Percentiles rank a stretch among this genome's conserved stretches.
Conservation (phyloP, 2,329 filamentous ascomycete species). For the Chrysoporthe deuterocubensis region DNA sequence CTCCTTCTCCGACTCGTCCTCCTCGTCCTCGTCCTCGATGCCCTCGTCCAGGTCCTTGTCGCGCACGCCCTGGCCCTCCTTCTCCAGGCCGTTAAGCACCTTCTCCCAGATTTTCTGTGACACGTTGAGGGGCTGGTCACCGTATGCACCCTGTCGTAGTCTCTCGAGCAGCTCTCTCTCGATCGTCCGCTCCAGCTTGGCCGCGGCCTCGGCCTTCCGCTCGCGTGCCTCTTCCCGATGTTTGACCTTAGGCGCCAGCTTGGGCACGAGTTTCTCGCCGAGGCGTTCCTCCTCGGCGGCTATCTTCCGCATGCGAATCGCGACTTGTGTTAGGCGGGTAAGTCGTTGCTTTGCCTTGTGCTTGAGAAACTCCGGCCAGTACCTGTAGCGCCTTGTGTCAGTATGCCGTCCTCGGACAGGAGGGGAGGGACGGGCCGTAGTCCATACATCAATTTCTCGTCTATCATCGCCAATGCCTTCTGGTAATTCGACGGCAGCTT, state of each 20-base stretch:
- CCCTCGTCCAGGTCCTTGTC: slow-evolving; percentile 91
- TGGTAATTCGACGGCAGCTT: slow-evolving; percentile 89
- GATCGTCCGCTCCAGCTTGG: slow-evolving; percentile 94
- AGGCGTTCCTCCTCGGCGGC: slow-evolving; percentile 88
- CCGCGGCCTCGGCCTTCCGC: slow-evolving; percentile 74
- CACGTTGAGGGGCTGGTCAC: slow-evolving; percentile 91
- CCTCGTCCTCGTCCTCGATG: slow-evolving; percentile 76
- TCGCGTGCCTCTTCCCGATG: slow-evolving; percentile 74
- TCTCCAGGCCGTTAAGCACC: slow-evolving; percentile 88
- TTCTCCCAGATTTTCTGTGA: slow-evolving; percentile 97
- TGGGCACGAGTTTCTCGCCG: slow-evolving; percentile 85
- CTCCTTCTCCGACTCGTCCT: slow-evolving; percentile 69
- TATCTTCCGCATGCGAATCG: slow-evolving; percentile 77
- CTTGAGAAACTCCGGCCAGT: slow-evolving; percentile 86
- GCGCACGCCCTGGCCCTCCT: slow-evolving; percentile 77
- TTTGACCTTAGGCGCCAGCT: slow-evolving; percentile 87
- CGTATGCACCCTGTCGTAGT: slow-evolving; percentile 89
- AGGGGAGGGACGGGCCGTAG: not conserved
- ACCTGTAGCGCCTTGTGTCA: slow-evolving; percentile 18
- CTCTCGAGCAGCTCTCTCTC: slow-evolving; percentile 93
- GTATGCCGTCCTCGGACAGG: not conserved
- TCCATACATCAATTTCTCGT: slow-evolving; percentile 78
- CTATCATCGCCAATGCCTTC: slow-evolving; percentile 85
- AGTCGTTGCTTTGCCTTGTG: slow-evolving; percentile 98
- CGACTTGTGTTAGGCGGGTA: slow-evolving; percentile 89